A percentile compares a stretch with the other conserved stretches of the same genome.
Evolutionary conservation across 768 basidiomycete species (phyloP).

Genomic region (Phylloporus sp.): DNA sequence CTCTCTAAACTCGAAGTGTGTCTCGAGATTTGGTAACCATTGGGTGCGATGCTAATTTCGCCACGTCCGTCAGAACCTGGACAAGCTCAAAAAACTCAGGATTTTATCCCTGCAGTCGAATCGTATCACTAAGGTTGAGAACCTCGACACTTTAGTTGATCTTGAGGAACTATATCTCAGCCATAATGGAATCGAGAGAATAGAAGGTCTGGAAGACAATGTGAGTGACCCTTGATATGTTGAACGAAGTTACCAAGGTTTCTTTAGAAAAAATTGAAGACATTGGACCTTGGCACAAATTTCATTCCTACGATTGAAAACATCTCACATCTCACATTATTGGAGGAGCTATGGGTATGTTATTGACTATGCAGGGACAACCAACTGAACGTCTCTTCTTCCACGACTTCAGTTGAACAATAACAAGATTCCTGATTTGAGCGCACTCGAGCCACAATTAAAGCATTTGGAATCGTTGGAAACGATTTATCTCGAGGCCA

Average conservation of each 20-base stretch:
- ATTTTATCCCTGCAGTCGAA: slow-evolving; percentile 94
- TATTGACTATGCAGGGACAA: background rate
- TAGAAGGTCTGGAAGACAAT: slow-evolving; percentile 86
- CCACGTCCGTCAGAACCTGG: slow-evolving; percentile 53
- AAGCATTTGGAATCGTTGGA: slow-evolving; percentile 56
- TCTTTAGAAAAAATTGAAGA: slow-evolving; percentile 61
- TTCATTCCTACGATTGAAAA: slow-evolving; percentile 78
- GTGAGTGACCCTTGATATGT: slow-evolving; percentile 39
- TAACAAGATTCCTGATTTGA: slow-evolving; percentile 76
- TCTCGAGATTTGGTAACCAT: background rate
- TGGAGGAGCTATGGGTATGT: slow-evolving; percentile 90
- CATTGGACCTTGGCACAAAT: slow-evolving; percentile 87
- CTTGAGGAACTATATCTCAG: slow-evolving; percentile 91
- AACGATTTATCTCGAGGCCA: slow-evolving; percentile 93
- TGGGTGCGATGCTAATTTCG: background rate
- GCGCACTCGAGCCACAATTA: slow-evolving; percentile 64
- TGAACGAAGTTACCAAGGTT: background rate
- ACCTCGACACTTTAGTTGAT: slow-evolving; percentile 62
- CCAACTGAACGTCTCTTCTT: background rate
- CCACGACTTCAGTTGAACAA: slow-evolving; percentile 68
- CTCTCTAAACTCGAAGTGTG: slow-evolving; percentile 78
- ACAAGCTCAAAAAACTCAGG: slow-evolving; percentile 64
- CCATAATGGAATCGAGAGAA: slow-evolving; percentile 81
- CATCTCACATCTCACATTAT: slow-evolving; percentile 62
- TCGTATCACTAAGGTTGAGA: slow-evolving; percentile 84